Base-by-base conservation (phyloP, 768 basidiomycete genomes). In the Amanita fuliginea region DNA sequence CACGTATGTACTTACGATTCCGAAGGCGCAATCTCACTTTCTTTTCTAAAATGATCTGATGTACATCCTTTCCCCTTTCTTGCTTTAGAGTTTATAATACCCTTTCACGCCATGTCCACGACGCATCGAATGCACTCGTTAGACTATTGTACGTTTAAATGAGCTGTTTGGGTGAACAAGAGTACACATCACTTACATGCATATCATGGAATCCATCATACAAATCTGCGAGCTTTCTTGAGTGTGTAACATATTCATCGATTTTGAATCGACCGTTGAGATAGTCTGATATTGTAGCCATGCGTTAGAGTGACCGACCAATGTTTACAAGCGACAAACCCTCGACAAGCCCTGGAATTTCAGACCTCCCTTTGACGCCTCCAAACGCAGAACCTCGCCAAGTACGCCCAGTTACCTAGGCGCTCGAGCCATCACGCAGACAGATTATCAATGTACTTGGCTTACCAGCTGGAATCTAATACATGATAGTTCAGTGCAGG, bases 371-470 rank as follows among this genome's bases (percentile, higher is more conserved):
- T 71, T 98, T 98, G 56, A 99, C 94, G 46, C 96, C 96, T 49
- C 96, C 96, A 60, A 98, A 99, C 2, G 96, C 96, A 32, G 78
- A 73, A 39, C 96, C 96, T 59, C 91, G 84, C 96, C 96, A 98
- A 41, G 81, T 85, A 45, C 93, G 81, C 42, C 91, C 92, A 52
- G 92, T 92, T 24, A 93, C 83, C 68, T 86, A 73, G 35, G 57
- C 56, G 51, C 55, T 44, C 35, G 16, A 43, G 22, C n/a, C 5
- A 53, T 64, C 68, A 72, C 62, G 49, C 36, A 42, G n/a, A 54
- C 45, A 34, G 26, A 28, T n/a, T 34, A 33, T 18, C 42, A 35
- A 24, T 6, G 10, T 14, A 19, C 22, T 42, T 5, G 44, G 45
- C 63, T 60, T 57, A 74, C 78, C 51, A 81, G 59, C 55, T 80